Base-by-base conservation (phyloP, 176 grass and related monocot genomes). In the Bothriochloa decipiens region DNA sequence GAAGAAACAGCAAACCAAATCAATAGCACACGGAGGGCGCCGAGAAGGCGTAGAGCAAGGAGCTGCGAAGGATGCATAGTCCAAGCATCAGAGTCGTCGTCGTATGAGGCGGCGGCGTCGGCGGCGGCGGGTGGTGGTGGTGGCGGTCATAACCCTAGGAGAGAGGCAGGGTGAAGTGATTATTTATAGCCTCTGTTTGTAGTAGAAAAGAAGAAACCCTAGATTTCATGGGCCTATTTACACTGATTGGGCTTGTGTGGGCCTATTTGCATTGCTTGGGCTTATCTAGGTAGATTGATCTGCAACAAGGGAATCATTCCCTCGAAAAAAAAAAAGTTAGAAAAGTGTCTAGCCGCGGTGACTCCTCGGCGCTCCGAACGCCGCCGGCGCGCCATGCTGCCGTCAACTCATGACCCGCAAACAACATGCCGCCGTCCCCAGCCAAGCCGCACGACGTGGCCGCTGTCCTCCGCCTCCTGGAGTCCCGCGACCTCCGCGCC, bases 401-500 rank as follows among this genome's bases (percentile, higher is more conserved):
- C n/a, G 26, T 17, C 64, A 53, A 1, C 22, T 15, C 18, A 75
- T 75, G 78, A 23, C 22, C 7, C 8, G 55, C 1, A 61, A 11
- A n/a, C 39, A 45, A 36, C 84, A 86, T 90, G 88, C 74, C 58
- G n/a, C 74, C 55, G 17, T 57, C 58, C 46, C 37, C 74, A 39
- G 4, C 74, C 1, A 3, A 66, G 16, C n/a, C 65, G 29, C 58
- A 77, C 13, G 70, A 71, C 66, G 45, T 28, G 81, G 49, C 72
- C 35, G 67, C 72, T 37, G 82, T 81, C 6, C 50, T 70, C 52
- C 76, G 76, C 68, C 58, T 85, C n/a, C 76, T 89, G 32, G 82
- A 91, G 17, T 58, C 73, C 77, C 41, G 57, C 32, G 72, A 85
- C 72, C 66, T 91, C 13, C 25, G 27, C 45, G 72, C 67, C 73